Base-by-base conservation (phyloP, 2,329 filamentous ascomycete genomes). In the Amylocarpus encephaloides region DNA sequence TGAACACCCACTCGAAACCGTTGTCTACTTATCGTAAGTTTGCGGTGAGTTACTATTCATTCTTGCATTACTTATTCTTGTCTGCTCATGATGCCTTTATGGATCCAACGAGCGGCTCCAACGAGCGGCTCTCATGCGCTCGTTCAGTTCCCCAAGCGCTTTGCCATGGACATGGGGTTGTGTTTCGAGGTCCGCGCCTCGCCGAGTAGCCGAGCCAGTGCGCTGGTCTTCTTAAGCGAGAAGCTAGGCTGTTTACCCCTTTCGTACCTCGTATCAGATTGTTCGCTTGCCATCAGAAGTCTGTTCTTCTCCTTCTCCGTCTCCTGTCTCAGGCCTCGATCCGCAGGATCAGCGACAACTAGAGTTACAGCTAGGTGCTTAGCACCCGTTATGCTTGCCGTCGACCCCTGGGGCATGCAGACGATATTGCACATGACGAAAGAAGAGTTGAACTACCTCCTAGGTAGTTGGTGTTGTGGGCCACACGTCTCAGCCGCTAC, bases 321-420 rank as follows among this genome's bases (percentile, higher is more conserved):
- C 39, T 49, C 39, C 34, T 39, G 47, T 49, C 43, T 46, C 43
- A 46, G 32, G 6, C 13, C 26, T 16, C 7, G 34, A 36, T 34
- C 30, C 38, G 46, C 50, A 52, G 44, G 50, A 48, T 52, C 45
- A 36, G 30, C 45, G 41, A 52, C 50, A 42, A 22, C 29, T 46
- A 16, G 5, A 38, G 48, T 50, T 38, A 38, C 48, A 50, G 30
- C 38, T 34, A n/a, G 33, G 34, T 34, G 43, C 43, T 30, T 43
- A 30, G 36, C 38, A n/a, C 38, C 19, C 10, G 10, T 5, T 18
- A 39, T 48, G 43, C 50, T 50, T 50, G 41, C 30, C 5, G 13
- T 42, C 10, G 22, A 15, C 46, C 46, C 32, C 16, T 41, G 9
- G 9, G n/a, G 35, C 11, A 5, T 34, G 7, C 35, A 19, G 12